A percentile compares a stretch with the other conserved stretches of the same genome.
phyloP scores from a whole-genome alignment of 257 asterid genomes.

The Fraxinus excelsior region DNA sequence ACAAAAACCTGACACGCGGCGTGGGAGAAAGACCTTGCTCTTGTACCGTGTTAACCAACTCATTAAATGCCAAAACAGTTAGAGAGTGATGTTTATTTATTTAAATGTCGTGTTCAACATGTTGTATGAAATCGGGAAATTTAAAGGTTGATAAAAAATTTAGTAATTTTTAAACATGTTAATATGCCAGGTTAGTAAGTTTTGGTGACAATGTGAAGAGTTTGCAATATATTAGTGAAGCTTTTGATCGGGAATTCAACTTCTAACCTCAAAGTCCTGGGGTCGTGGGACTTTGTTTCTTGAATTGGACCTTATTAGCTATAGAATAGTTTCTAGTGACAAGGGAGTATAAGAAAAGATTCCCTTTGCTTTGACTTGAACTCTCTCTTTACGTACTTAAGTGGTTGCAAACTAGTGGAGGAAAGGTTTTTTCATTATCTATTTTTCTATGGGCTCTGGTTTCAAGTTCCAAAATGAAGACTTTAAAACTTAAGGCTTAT shows the following conservation, averaged over 20 bases:
- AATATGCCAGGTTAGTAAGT: neutral
- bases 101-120: neutral
- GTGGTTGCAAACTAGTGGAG: constrained; percentile 9
- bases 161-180: neutral
- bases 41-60: neutral
- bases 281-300: neutral
- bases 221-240: neutral
- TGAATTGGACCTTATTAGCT: constrained; percentile 8
- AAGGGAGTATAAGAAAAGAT: neutral
- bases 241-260: neutral
- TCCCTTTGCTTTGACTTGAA: neutral
- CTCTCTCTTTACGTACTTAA: constrained; percentile 8
- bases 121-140: neutral
- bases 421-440: neutral
- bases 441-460: constrained; percentile 5
- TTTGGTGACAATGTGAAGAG: neutral
- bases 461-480: neutral
- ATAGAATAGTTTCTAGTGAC: neutral
- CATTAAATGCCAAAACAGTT: neutral
- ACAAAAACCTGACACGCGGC: neutral
- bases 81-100: neutral
- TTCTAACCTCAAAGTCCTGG: neutral
- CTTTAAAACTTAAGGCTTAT: neutral
- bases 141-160: neutral
- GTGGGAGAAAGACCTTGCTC: neutral